These are phyloP conservation scores for Tetrahymena elliotti DNA, from an alignment of 73 alveolate genomes.

Conservation along the genomic window DNA sequence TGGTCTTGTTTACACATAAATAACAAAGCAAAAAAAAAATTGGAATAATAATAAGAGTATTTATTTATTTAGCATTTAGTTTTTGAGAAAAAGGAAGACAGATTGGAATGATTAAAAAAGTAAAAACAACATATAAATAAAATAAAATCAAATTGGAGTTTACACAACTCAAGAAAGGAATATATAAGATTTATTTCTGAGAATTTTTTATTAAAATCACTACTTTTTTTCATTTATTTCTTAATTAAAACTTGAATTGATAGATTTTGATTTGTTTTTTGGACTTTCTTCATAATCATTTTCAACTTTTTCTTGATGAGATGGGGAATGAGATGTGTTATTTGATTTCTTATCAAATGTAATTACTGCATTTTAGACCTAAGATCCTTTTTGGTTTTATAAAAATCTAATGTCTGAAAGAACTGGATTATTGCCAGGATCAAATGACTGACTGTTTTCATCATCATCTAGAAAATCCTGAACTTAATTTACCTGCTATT, in stretches of 20 bases:
- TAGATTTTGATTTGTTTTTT: background rate
- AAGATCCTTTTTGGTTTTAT: background rate
- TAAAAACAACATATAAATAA: too few relatives aligned
- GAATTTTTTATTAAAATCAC: too few relatives aligned
- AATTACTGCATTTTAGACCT: too few relatives aligned
- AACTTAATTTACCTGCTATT: background rate
- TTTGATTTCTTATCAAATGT: background rate
- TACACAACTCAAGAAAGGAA: too few relatives aligned
- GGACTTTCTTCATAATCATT: background rate
- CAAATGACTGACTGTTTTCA: background rate
- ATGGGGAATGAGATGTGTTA: background rate
- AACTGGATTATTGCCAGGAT: background rate
- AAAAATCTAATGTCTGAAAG: background rate
- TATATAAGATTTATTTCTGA: too few relatives aligned
- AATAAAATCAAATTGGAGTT: too few relatives aligned
- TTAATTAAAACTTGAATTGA: background rate
- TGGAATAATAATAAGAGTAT: too few relatives aligned
- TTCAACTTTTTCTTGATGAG: background rate
- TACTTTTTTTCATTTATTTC: background rate
- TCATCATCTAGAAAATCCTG: background rate
- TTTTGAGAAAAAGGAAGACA: too few relatives aligned
- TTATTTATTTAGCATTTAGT: too few relatives aligned
- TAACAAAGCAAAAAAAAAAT: too few relatives aligned
- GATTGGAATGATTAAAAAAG: too few relatives aligned
- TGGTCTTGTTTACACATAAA: too few relatives aligned